Conservation (phyloP, 2,329 filamentous ascomycete genomes). For the Lasiodiplodia sp. region DNA sequence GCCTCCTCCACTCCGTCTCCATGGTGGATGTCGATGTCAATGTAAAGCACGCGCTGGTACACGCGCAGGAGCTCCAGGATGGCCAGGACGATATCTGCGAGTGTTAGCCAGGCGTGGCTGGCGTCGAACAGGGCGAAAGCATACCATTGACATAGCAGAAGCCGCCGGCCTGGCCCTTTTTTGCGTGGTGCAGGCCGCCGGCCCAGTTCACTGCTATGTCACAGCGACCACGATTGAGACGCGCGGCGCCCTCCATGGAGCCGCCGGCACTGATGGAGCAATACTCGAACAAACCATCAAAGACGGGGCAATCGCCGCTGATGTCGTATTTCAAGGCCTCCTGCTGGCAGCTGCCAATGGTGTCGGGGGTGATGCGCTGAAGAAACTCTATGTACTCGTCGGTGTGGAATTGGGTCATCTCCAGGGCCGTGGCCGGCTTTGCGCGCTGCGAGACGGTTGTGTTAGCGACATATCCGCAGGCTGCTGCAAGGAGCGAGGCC, state of each 20-base stretch:
- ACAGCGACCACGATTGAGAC: constrained; percentile 83
- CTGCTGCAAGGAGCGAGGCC: constrained; percentile 71
- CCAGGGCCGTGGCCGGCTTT: constrained; percentile 66
- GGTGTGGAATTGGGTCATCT: constrained; percentile 76
- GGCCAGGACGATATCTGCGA: constrained; percentile 83
- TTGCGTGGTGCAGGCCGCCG: constrained; percentile 96
- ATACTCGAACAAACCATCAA: constrained; percentile 94
- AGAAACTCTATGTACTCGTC: constrained; percentile 72
- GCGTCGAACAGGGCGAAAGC: background rate
- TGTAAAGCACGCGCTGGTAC: constrained; percentile 89
- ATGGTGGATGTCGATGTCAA: constrained; percentile 93
- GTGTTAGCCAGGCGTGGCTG: constrained; percentile 35
- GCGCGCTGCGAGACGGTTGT: constrained; percentile 43
- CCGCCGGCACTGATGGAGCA: constrained; percentile 92
- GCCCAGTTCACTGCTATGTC: constrained; percentile 99
- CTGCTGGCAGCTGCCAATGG: constrained; percentile 84
- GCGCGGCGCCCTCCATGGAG: constrained; percentile 88
- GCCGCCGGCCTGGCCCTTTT: constrained; percentile 91
- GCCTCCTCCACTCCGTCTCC: constrained; percentile 91
- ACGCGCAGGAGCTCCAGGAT: constrained; percentile 86
- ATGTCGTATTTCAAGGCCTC: constrained; percentile 74
- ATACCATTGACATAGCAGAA: constrained; percentile 93
- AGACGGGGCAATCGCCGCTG: constrained; percentile 88
- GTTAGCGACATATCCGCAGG: constrained; percentile 39
- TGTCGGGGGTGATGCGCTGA: constrained; percentile 56